These are phyloP conservation scores for Aspergillus sp. DNA, from an alignment of 2,329 filamentous ascomycete species.

Conservation along the genomic window DNA sequence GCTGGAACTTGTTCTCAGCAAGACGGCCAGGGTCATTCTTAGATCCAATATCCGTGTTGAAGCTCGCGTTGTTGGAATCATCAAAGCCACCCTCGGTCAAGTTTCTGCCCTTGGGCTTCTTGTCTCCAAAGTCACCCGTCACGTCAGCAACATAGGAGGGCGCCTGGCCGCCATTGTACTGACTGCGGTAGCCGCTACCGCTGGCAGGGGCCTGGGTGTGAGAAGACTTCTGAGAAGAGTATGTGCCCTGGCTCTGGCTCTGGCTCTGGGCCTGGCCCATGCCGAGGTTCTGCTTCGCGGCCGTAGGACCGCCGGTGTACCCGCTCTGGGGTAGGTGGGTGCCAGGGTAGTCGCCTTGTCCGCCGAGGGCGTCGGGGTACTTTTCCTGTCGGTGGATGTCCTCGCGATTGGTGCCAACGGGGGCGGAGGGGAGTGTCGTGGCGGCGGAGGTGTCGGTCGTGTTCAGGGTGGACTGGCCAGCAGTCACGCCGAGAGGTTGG, in stretches of 20 bases:
- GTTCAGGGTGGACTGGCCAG: conserved; percentile 54
- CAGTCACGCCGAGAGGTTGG: conserved; percentile 49
- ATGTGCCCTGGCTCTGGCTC: background rate
- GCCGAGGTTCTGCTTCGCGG: conserved; percentile 29
- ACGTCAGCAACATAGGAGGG: conserved; percentile 40
- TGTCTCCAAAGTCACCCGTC: conserved; percentile 26
- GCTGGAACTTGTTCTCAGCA: conserved; percentile 41
- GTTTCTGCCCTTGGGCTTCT: conserved; percentile 52
- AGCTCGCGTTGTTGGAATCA: conserved; percentile 49
- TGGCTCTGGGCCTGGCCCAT: too few relatives aligned
- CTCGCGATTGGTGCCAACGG: conserved; percentile 46
- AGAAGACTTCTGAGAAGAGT: background rate
- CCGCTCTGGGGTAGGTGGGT: conserved; percentile 30
- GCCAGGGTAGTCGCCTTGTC: conserved; percentile 39
- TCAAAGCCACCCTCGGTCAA: conserved; percentile 49
- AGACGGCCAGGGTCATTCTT: conserved; percentile 54
- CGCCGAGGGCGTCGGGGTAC: conserved; percentile 39
- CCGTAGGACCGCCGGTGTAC: conserved; percentile 34
- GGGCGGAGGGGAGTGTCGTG: conserved; percentile 48
- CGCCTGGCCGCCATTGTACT: conserved; percentile 29
- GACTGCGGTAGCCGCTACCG: conserved; percentile 25
- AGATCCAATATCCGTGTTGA: conserved; percentile 51
- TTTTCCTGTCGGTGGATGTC: conserved; percentile 42
- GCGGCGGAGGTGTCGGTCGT: conserved; percentile 56
- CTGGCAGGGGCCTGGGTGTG: conserved; percentile 12